Conservation (phyloP, 495 filamentous ascomycete genomes). For the Penicillium manginii region DNA sequence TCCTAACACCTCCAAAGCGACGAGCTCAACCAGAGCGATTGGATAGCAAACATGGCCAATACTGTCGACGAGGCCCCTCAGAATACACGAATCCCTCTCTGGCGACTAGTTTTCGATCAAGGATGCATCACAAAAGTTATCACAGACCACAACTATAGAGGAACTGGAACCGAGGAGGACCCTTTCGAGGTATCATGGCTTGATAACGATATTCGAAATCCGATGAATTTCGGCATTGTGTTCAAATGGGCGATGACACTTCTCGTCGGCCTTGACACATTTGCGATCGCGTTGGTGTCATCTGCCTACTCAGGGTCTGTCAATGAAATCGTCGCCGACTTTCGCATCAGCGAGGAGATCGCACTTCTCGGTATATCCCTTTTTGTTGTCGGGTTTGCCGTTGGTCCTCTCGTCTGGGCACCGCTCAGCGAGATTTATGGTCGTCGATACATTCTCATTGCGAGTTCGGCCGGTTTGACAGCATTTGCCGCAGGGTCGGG, state of each 20-base stretch:
- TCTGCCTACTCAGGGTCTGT: conserved; percentile 54
- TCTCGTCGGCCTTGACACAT: conserved; percentile 60
- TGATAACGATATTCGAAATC: conserved; percentile 61
- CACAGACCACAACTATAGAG: conserved; percentile 54
- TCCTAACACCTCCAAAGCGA: neutral
- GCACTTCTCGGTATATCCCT: conserved; percentile 18
- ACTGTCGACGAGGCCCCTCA: neutral
- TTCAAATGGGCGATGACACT: conserved; percentile 50
- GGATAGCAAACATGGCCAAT: neutral
- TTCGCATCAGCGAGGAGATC: conserved; percentile 15
- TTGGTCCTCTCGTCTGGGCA: conserved; percentile 41
- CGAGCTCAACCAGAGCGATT: neutral
- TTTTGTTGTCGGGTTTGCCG: conserved; percentile 36
- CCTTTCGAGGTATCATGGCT: conserved; percentile 70
- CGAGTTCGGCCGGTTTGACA: conserved; percentile 54
- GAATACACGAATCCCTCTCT: conserved; percentile 11
- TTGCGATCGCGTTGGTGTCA: conserved; percentile 68
- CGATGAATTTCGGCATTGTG: conserved; percentile 59
- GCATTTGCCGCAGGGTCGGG: conserved; percentile 62
- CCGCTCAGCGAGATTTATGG: conserved; percentile 62
- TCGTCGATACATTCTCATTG: conserved; percentile 32
- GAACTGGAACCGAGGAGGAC: conserved; percentile 62
- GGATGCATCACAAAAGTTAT: conserved; percentile 44
- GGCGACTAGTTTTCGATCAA: conserved; percentile 40
- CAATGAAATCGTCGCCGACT: conserved; percentile 6